These are phyloP conservation scores for Pleurotus platypus DNA, from an alignment of 768 basidiomycete genomes.

Conservation along the genomic window DNA sequence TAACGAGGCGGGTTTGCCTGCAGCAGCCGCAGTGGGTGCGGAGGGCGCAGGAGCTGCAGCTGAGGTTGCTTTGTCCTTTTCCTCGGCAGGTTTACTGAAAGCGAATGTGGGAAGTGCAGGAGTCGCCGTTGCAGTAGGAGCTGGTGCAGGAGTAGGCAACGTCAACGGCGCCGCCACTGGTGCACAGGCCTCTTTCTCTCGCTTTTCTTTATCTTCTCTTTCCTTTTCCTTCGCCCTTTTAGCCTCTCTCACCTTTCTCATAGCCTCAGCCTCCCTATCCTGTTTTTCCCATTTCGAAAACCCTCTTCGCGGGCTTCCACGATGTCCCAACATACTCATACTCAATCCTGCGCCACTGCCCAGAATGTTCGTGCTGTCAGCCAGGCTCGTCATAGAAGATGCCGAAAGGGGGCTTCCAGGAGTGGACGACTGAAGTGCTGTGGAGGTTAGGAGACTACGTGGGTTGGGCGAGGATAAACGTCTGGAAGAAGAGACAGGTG, in stretches of 20 bases:
- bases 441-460: neutral
- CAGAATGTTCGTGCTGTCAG: slow-evolving; percentile 54
- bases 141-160: slow-evolving; percentile 14
- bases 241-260: slow-evolving; percentile 62
- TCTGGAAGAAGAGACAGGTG: neutral
- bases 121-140: slow-evolving; percentile 14
- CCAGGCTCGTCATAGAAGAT: slow-evolving; percentile 19
- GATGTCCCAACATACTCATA: slow-evolving; percentile 2
- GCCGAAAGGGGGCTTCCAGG: slow-evolving; percentile 5
- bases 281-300: slow-evolving; percentile 87
- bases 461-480: neutral
- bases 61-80: neutral
- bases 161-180: neutral
- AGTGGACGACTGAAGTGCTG: slow-evolving; percentile 18
- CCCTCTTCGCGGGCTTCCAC: slow-evolving; percentile 20
- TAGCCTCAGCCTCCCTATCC: slow-evolving; percentile 76
- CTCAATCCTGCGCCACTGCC: neutral
- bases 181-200: slow-evolving; percentile 18
- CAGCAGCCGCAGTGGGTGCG: neutral
- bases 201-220: slow-evolving; percentile 25
- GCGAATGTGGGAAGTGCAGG: neutral
- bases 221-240: slow-evolving; percentile 36
- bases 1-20: slow-evolving; percentile 5
- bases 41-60: slow-evolving; percentile 20
- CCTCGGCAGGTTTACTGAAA: slow-evolving; percentile 2